Evolutionary conservation across 2,329 filamentous ascomycete genomes (phyloP), one percentile per base, ranked within the genome.

Genomic region (Akanthomyces uredinophilus): DNA sequence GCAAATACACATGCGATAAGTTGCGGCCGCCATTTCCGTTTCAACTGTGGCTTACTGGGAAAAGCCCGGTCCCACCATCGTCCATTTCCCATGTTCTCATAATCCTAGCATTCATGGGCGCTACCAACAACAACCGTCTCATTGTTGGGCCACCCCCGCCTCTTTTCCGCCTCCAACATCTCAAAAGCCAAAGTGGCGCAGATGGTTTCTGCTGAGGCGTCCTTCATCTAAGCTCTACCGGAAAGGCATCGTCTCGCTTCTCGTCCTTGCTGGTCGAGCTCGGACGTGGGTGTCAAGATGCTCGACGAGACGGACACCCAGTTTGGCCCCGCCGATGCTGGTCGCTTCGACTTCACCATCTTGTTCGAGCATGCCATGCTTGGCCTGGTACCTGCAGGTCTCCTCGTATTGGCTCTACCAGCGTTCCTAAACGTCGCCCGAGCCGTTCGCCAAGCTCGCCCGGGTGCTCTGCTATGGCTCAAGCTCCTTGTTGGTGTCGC

Each of bases 301-400:
- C 49, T 51, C 49, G 29, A 35, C 49, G 18, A 35, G 29, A 51
- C 37, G 49, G 49, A 51, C 8, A 37, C 18, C 14, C 74, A 75
- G 69, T 70, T 76, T 74, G 72, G 74, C 64, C 72, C 78, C 68
- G 71, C 78, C 60, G 76, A 78, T 64, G 69, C 74, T 5, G 75
- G 73, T 54, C 73, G 70, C 66, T 76, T 72, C 70, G 76, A 51
- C 49, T 51, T 51, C n/a, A 51, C 49, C 29, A 35, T 51, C 29
- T 37, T 51, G 16, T 51, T 51, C 29, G 49, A 51, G 49, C 49
- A 35, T 29, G 32, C 16, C 44, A 59, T 59, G 56, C 56, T 59
- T 20, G 46, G 35, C 14, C 32, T 59, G 32, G 56, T 59, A 0
- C 56, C 56, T 10, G 24, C 56, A 39, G 35, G 56, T n/a, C 29